A percentile compares a stretch with the other conserved stretches of the same genome.
phyloP scores from a whole-genome alignment of 2,329 filamentous ascomycete species.

The Fusarium cyanostomum region DNA sequence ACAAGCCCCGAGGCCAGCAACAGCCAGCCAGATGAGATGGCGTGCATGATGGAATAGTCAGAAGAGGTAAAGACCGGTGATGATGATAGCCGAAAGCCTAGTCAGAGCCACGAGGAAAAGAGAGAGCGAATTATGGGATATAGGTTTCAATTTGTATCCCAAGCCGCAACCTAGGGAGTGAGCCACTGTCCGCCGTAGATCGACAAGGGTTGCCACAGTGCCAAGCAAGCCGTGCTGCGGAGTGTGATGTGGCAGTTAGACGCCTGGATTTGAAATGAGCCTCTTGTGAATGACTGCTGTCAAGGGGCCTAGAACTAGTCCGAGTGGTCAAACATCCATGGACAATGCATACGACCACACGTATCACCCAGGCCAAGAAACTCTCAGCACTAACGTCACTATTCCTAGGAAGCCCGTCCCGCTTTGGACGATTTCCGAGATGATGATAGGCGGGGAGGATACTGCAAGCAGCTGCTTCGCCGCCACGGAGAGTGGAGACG shows the following conservation, averaged over 20 bases:
- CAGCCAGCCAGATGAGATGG: conserved; percentile 16
- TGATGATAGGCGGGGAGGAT: conserved; percentile 30
- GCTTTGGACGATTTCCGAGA: conserved; percentile 6
- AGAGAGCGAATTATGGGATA: conserved; percentile 1
- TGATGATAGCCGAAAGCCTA: not conserved
- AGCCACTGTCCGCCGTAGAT: conserved; percentile 14
- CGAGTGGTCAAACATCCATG: not conserved
- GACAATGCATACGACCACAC: not conserved
- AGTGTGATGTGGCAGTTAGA: conserved; percentile 13
- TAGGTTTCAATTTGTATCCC: conserved; percentile 28
- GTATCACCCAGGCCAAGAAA: conserved; percentile 12
- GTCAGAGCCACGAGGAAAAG: not conserved
- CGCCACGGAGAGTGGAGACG: conserved; percentile 24
- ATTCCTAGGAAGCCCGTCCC: not conserved
- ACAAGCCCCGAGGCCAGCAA: conserved; percentile 31
- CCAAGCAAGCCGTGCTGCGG: conserved; percentile 23
- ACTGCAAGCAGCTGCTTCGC: conserved; percentile 24
- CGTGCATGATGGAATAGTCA: conserved; percentile 22
- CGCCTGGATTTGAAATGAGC: conserved; percentile 22
- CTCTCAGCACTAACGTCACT: conserved; percentile 10
- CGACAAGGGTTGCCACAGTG: conserved; percentile 20
- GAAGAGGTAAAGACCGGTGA: not conserved
- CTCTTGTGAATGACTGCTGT: conserved; percentile 4
- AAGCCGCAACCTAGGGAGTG: not conserved
- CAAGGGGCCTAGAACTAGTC: not conserved